Conservation (phyloP, 2,329 filamentous ascomycete species). For the Scopulariopsis brevicaulis region DNA sequence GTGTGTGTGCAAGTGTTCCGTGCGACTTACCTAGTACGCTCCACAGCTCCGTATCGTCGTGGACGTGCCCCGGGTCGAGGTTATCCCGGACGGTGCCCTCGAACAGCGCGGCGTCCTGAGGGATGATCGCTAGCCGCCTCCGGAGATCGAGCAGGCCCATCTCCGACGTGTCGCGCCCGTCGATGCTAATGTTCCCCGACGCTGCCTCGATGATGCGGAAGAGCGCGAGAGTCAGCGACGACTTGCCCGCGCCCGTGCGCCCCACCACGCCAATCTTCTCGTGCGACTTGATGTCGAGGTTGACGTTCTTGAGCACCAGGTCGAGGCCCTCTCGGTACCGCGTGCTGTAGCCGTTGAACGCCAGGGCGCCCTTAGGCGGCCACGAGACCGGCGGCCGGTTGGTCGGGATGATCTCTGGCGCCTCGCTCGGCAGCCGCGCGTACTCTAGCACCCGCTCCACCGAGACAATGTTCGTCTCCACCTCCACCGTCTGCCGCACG, state of each 20-base stretch:
- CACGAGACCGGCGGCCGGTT: constrained; percentile 80
- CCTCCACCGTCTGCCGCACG: constrained; percentile 93
- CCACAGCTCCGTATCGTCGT: constrained; percentile 96
- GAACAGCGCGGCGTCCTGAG: constrained; percentile 93
- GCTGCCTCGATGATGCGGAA: constrained; percentile 92
- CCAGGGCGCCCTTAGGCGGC: constrained; percentile 79
- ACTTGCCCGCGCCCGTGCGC: constrained; percentile 92
- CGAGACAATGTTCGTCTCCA: constrained; percentile 99
- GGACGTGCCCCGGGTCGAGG: constrained; percentile 84
- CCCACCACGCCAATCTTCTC: constrained; percentile 98
- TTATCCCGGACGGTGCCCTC: constrained; percentile 91
- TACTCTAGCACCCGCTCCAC: constrained; percentile 98
- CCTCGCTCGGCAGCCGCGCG: constrained; percentile 80
- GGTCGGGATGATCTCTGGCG: constrained; percentile 84
- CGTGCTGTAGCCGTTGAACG: constrained; percentile 90
- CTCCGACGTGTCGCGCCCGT: constrained; percentile 75
- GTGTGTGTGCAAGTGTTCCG: not conserved
- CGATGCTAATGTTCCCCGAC: constrained; percentile 77
- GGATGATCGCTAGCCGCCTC: constrained; percentile 86
- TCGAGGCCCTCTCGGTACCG: constrained; percentile 85
- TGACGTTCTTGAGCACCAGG: constrained; percentile 86
- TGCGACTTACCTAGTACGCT: constrained; percentile 68
- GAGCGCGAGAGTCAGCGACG: constrained; percentile 79
- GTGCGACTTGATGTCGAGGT: constrained; percentile 81
- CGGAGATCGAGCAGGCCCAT: constrained; percentile 87